A percentile compares a stretch with the other conserved stretches of the same genome.
phyloP scores from a whole-genome alignment of 2,329 filamentous ascomycete species.

The Setomelanomma holmii region DNA sequence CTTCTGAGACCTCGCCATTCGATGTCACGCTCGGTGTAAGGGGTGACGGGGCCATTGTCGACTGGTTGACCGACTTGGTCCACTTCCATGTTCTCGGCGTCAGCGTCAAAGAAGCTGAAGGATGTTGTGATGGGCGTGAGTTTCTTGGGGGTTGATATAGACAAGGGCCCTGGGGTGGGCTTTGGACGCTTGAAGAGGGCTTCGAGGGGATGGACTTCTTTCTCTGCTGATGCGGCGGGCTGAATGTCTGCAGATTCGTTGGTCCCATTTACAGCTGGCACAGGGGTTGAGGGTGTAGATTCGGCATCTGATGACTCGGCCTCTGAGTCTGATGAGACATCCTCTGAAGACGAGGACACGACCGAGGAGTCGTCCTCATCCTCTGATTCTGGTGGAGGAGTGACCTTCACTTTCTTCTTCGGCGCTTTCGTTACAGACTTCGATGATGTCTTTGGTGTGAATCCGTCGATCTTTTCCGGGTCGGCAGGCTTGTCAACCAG shows the following conservation, averaged over 20 bases:
- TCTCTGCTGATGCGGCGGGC: constrained; percentile 28
- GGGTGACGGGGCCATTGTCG: constrained; percentile 70
- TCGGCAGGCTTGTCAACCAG: constrained; percentile 37
- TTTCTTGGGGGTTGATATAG: constrained; percentile 44
- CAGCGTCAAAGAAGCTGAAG: constrained; percentile 78
- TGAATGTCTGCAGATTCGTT: constrained; percentile 19
- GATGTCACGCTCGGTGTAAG: constrained; percentile 80
- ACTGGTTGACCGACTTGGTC: constrained; percentile 50
- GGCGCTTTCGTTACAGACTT: constrained; percentile 20
- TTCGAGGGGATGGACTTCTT: constrained; percentile 81
- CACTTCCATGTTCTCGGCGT: constrained; percentile 50
- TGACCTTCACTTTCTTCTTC: constrained; percentile 31
- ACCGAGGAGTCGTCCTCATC: constrained; percentile 41
- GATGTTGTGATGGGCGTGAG: constrained; percentile 58
- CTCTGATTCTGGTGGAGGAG: constrained; percentile 33
- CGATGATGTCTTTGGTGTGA: constrained; percentile 21
- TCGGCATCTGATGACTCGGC: constrained; percentile 18
- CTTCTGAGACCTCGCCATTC: constrained; percentile 79
- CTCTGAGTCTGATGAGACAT: constrained; percentile 30
- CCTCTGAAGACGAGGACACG: constrained; percentile 46
- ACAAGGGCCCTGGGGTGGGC: constrained; percentile 36
- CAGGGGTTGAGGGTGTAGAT: constrained; percentile 20
- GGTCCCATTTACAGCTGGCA: constrained; percentile 14
- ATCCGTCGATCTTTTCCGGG: constrained; percentile 23
- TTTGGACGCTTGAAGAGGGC: constrained; percentile 84